Evolutionary conservation across 345 rosid species (phyloP), one percentile per base, ranked within the genome.

Genomic region (Nephelium lappaceum): DNA sequence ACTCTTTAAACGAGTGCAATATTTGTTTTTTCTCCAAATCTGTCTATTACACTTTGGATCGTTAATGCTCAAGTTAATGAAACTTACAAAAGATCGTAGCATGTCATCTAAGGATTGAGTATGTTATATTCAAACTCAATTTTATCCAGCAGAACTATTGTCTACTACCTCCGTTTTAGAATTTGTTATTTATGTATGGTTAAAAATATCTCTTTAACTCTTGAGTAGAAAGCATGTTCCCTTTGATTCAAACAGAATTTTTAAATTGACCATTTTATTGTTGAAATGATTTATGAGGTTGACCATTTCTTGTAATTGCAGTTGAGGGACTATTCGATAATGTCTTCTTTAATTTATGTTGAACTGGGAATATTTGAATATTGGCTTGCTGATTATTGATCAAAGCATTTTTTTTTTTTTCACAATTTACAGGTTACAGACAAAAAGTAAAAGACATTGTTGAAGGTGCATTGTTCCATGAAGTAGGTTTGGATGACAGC

Each of bases 381-480:
- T 53, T 53, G 58, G 58, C 2, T 12, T 71, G 24, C 67, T 0
- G 42, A 5, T n/a, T 51, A 45, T 69, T 58, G 49, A 74, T 76
- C 7, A 61, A 42, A 45, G 58, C 39, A 16, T 63, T 31, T 75
- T 14, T 78, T 10, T 63, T 31, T 73, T 14, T 79, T 8, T 71
- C 78, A 45, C 19, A 24, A 74, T 55, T 78, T 67, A 78, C 89
- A 93, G 98, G 99, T 83, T 97, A 97, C 81, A 84, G 79, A 83
- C 90, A 81, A 60, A 86, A 86, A 43, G 98, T 87, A 42, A 88
- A 86, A 86, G 98, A 94, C 18, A 89, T 84, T 77, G 93, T 97
- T 72, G 88, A 90, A 80, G 91, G 90, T 83, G 98, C 99, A 76
- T 87, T 94, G 80, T 97, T 97, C 85, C 98, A 97, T 43, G 98